A percentile compares a stretch with the other conserved stretches of the same genome.
These are phyloP conservation scores for Stephanodiscus minutulus DNA, from an alignment of 108 stramenopile species.

Conservation along the genomic window DNA sequence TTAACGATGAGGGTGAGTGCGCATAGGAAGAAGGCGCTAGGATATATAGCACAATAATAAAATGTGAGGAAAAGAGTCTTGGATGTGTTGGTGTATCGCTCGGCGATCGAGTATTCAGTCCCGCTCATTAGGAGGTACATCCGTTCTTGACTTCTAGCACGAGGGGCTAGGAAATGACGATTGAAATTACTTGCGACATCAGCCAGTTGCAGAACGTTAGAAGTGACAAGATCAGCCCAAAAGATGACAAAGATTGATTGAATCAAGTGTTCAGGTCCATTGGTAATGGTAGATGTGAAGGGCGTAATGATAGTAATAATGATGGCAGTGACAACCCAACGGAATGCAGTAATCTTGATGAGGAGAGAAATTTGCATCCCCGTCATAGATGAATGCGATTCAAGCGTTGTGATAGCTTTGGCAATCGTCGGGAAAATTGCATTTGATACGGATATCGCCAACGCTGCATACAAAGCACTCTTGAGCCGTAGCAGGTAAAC, in stretches of 20 bases:
- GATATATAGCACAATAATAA: conserved; percentile 84
- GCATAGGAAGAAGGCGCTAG: conserved; percentile 73
- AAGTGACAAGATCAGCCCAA: conserved; percentile 79
- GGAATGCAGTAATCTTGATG: conserved; percentile 74
- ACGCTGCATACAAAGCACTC: conserved; percentile 44
- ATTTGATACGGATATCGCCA: conserved; percentile 73
- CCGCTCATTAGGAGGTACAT: conserved; percentile 85
- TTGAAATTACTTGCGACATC: conserved; percentile 67
- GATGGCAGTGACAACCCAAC: conserved; percentile 84
- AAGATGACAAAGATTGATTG: conserved; percentile 51
- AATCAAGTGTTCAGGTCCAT: conserved; percentile 39
- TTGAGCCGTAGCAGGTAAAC: conserved; percentile 42
- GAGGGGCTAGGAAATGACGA: conserved; percentile 77
- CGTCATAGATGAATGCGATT: conserved; percentile 74
- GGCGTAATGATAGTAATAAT: conserved; percentile 83
- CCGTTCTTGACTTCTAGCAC: conserved; percentile 74
- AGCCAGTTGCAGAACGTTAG: conserved; percentile 57
- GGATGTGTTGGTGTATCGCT: conserved; percentile 68
- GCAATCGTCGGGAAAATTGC: conserved; percentile 77
- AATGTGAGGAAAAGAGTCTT: conserved; percentile 76
- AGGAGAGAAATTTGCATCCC: conserved; percentile 70
- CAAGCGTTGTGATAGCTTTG: conserved; percentile 67
- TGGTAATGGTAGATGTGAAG: conserved; percentile 57
- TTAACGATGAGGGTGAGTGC: conserved; percentile 69
- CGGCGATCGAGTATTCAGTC: conserved; percentile 73